Evolutionary conservation across 441 rosid genomes (phyloP), one percentile per base, ranked within the genome.

Genomic region (Mallotus repandus): DNA sequence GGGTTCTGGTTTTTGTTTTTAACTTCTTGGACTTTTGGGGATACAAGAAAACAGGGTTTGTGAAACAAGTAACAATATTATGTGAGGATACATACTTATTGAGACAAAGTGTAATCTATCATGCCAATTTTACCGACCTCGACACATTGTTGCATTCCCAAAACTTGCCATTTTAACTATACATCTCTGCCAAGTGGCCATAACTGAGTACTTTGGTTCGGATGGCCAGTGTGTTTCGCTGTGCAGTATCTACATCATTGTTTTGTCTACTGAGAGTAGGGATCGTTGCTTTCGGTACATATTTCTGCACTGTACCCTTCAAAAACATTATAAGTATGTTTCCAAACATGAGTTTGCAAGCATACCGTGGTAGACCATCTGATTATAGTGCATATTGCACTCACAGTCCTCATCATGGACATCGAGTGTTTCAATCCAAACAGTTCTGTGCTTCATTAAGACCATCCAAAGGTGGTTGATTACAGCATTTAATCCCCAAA

Each of bases 1-100:
- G 45, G 46, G 19, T 41, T 35, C 53, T 66, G 9, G 43, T 68
- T 66, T n/a, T 72, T 69, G 60, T 53, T 50, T 53, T 56, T 38
- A 35, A 8, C 50, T 69, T 19, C 9, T 62, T 22, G 21, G 59
- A 43, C 63, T 35, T 55, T 55, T 14, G 29, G 11, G n/a, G 4
- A 35, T 12, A 21, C 58, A 69, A 21, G 29, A 63, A 48, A 61
- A 50, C 35, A 61, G 9, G 48, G 48, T 25, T 29, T 70, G 15
- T 32, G 2, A 48, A 70, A 29, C 46, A 61, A 19, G 38, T 29
- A 21, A 43, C 32, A 54, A 15, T 48, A 19, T 63, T 49, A 48
- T 7, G 63, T 32, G n/a, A 1, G 11, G 3, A 70, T 48, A 48
- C 35, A 45, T 0, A 7, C 19, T n/a, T 22, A 0, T 4, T 35